Evolutionary conservation across 805 yeast species (phyloP), one percentile per base, ranked within the genome.

Genomic region (Monosporozyma servazzii): DNA sequence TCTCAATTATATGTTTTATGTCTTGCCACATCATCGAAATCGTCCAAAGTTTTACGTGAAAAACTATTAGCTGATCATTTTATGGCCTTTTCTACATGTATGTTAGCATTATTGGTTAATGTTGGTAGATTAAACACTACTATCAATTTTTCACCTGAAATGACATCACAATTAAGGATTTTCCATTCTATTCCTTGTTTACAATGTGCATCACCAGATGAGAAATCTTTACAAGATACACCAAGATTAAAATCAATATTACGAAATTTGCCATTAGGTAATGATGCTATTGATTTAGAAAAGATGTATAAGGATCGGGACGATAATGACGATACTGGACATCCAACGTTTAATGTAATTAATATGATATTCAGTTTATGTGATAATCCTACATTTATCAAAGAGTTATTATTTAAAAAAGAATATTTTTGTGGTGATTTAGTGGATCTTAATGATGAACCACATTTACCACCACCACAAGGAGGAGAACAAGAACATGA

Each of bases 61-160:
- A 78, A 95, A 54, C 70, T 91, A 37, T 65, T 83, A 45, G 70
- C 72, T 51, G 88, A 84, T 54, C 76, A 75, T 54, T 78, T 78
- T 42, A 75, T 78, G 68, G 86, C 88, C 1, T 72, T 80, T 40
- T 80, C 88, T 17, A 86, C 87, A 20, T 84, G 88, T 50, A 80
- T 88, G 75, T 83, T 88, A 36, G 88, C 96, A 56, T 69, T 91
- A 39, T 73, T 91, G 54, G 97, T 91, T 17, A 91, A 91, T 63
- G 81, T 90, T 50, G 98, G 98, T 9, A 75, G 97, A 55, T 81
- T 91, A 81, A 91, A 91, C 71, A 91, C 99, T 2, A 91, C 98
- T 2, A 83, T 91, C 49, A 91, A 91, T 69, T 86, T 91, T 64
- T 96, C 88, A 51, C 88, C 95, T 21, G 97, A 89, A 62, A 91